Evolutionary conservation across 345 rosid species (phyloP).

Genomic region (Rhodamnia argentea): DNA sequence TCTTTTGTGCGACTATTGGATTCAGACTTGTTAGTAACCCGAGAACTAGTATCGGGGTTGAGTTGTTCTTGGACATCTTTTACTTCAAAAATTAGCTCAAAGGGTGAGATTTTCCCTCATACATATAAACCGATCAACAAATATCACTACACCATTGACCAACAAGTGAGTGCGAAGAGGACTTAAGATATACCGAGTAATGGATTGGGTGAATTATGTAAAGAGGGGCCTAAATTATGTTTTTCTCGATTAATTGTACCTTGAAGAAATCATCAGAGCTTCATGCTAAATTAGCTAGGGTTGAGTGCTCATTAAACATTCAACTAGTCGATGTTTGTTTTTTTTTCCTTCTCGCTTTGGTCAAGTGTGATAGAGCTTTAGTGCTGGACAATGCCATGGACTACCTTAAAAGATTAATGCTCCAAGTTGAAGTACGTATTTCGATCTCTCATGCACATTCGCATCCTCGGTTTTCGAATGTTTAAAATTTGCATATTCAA

Average conservation of each 20-base stretch:
- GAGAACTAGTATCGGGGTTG: no score
- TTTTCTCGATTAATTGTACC: not conserved
- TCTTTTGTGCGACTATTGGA: no score
- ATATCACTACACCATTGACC: not conserved
- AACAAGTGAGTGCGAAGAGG: not conserved
- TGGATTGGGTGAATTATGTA: not conserved
- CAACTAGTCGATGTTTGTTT: not conserved
- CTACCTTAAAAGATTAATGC: not conserved
- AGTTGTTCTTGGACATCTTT: no score
- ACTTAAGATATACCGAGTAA: not conserved
- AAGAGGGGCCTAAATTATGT: not conserved
- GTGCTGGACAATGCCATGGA: not conserved
- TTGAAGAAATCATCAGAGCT: not conserved
- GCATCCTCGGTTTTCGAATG: no score
- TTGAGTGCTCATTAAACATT: not conserved
- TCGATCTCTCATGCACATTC: no score
- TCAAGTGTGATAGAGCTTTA: not conserved
- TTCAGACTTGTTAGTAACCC: no score
- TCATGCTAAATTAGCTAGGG: not conserved
- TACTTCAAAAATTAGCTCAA: no score
- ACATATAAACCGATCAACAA: not conserved
- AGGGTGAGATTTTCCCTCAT: no score
- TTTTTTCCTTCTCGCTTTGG: not conserved
- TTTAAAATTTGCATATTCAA: no score
- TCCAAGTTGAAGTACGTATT: not conserved